Percentiles rank a stretch among this genome's conserved stretches.
These are phyloP conservation scores for Wickerhamiella lipophila DNA, from an alignment of 805 yeast genomes.

Conservation along the genomic window DNA sequence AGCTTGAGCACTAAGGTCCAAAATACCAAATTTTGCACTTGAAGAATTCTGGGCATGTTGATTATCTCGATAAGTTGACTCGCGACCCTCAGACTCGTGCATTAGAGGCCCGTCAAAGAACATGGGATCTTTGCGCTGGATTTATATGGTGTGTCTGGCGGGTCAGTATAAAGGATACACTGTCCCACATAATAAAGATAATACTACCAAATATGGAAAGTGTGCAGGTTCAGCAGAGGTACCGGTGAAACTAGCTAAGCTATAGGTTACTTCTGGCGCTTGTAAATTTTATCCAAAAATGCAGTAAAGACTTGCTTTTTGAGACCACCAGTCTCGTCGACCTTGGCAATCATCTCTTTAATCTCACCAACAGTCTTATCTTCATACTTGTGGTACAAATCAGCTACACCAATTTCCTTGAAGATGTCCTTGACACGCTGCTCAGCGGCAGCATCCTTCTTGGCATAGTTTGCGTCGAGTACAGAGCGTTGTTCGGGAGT, in stretches of 20 bases:
- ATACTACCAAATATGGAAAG: no score
- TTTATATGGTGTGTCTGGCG: no score
- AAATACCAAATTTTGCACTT: no score
- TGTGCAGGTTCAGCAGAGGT: no score
- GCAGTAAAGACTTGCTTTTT: conserved; percentile 72
- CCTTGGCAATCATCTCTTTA: conserved; percentile 46
- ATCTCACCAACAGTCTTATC: conserved; percentile 58
- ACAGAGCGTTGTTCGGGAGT: conserved; percentile 68
- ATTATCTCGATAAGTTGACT: no score
- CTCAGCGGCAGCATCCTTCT: conserved; percentile 60
- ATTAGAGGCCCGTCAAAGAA: no score
- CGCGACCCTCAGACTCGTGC: no score
- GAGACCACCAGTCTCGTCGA: conserved; percentile 91
- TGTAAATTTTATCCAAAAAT: conserved; percentile 84
- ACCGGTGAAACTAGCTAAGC: not conserved
- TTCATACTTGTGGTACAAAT: conserved; percentile 68
- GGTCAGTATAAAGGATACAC: no score
- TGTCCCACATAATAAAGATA: no score
- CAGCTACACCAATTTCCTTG: conserved; percentile 56
- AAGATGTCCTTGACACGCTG: conserved; percentile 59
- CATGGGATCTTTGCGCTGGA: no score
- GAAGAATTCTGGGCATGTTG: no score
- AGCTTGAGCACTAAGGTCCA: no score
- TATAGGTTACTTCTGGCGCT: conserved; percentile 81
- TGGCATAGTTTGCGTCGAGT: conserved; percentile 83